Conservation (phyloP, 768 basidiomycete species). For the Amanita rimosa region DNA sequence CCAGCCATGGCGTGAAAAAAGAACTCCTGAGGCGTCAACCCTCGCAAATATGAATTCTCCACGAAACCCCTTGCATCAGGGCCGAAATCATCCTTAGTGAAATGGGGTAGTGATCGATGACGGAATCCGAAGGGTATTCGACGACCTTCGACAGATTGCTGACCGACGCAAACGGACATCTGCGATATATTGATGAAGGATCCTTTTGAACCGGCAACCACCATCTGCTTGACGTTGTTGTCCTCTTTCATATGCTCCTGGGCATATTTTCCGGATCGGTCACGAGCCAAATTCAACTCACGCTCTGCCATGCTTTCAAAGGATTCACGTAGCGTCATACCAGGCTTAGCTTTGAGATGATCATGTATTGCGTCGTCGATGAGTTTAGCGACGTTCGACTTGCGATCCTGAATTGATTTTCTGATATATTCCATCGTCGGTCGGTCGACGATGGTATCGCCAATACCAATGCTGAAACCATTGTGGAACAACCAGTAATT, state of each 20-base stretch:
- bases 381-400: constrained; percentile 65
- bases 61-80: constrained; percentile 98
- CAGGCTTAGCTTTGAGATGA: constrained; percentile 79
- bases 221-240: constrained; percentile 99
- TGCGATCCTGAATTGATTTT: constrained; percentile 69
- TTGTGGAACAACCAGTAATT: constrained; percentile 99
- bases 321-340: constrained; percentile 99
- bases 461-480: constrained; percentile 98
- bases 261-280: constrained; percentile 91
- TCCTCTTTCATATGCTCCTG: constrained; percentile 96
- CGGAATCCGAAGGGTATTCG: constrained; percentile 98
- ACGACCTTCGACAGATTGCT: constrained; percentile 95
- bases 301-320: constrained; percentile 91
- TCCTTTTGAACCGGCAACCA: constrained; percentile 97
- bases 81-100: constrained; percentile 97
- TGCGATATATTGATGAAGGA: constrained; percentile 99
- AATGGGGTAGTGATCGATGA: constrained; percentile 93
- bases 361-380: constrained; percentile 82
- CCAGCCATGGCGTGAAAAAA: constrained; percentile 99
- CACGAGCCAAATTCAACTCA: constrained; percentile 90
- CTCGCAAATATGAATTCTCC: constrained; percentile 96
- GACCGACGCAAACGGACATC: constrained; percentile 99
- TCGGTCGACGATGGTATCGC: constrained; percentile 92
- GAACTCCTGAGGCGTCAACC: constrained; percentile 95
- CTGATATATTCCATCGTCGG: constrained; percentile 84